phyloP scores from a whole-genome alignment of 2,329 filamentous ascomycete genomes.

The Tolypocladium sp. region DNA sequence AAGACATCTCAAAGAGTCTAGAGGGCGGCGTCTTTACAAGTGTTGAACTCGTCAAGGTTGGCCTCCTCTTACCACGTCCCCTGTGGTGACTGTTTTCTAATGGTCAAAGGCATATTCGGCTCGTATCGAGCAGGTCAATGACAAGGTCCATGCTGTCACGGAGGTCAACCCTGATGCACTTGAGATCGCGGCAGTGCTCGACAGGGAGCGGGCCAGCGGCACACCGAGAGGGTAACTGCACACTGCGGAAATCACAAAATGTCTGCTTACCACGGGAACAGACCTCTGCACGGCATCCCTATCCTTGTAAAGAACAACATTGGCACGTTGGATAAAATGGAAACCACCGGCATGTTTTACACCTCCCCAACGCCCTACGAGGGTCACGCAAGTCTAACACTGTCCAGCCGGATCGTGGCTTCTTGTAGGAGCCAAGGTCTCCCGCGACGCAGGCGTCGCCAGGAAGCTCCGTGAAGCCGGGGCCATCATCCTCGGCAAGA shows the following conservation, averaged over 20 bases:
- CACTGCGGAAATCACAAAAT: background rate
- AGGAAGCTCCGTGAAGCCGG: slow-evolving; percentile 49
- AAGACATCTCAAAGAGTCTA: slow-evolving; percentile 21
- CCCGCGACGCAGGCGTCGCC: slow-evolving; percentile 47
- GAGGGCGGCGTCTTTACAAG: slow-evolving; percentile 22
- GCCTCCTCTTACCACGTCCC: slow-evolving; percentile 10
- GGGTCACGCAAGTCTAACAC: background rate
- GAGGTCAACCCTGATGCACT: slow-evolving; percentile 27
- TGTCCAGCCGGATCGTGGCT: slow-evolving; percentile 43
- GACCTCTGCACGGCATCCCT: slow-evolving; percentile 52
- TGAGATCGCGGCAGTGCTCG: slow-evolving; percentile 18
- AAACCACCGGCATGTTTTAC: slow-evolving; percentile 31
- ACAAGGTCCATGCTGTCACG: slow-evolving; percentile 18
- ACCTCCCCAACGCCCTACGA: background rate
- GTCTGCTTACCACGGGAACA: background rate
- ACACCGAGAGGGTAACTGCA: slow-evolving; percentile 11
- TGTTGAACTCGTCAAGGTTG: slow-evolving; percentile 21
- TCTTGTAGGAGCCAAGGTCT: slow-evolving; percentile 44
- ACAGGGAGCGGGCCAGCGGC: slow-evolving; percentile 18
- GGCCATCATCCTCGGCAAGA: slow-evolving; percentile 54
- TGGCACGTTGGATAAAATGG: slow-evolving; percentile 50
- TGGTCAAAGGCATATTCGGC: slow-evolving; percentile 11
- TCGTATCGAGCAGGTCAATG: slow-evolving; percentile 16
- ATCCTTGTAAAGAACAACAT: slow-evolving; percentile 60
- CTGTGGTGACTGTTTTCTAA: background rate